Conservation (phyloP, 768 basidiomycete genomes). For the Tulasnella sp. region DNA sequence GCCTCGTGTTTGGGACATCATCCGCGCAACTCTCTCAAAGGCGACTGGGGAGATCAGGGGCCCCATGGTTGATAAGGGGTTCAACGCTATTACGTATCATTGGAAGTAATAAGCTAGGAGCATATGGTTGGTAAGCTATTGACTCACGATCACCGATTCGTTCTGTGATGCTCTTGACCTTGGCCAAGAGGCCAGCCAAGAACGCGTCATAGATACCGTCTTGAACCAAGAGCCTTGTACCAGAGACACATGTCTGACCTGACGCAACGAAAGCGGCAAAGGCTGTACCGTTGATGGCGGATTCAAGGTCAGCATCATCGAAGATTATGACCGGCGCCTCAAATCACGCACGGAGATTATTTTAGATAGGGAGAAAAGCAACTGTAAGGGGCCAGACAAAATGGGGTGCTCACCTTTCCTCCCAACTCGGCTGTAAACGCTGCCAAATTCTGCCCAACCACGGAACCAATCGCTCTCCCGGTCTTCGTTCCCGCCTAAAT, state of each 20-base stretch:
- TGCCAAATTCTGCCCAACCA: constrained; percentile 64
- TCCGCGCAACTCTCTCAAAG: constrained; percentile 49
- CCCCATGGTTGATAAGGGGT: constrained; percentile 66
- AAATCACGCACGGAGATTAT: neutral
- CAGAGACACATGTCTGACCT: constrained; percentile 86
- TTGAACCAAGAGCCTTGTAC: constrained; percentile 71
- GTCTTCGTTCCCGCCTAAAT: constrained; percentile 64
- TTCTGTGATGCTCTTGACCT: constrained; percentile 47
- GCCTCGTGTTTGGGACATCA: constrained; percentile 32
- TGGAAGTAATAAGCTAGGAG: neutral
- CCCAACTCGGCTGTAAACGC: constrained; percentile 76
- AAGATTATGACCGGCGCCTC: constrained; percentile 76
- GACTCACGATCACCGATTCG: constrained; percentile 67
- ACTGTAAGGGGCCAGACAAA: neutral
- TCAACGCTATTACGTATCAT: constrained; percentile 40
- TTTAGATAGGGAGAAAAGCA: neutral
- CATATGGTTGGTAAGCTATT: constrained; percentile 18
- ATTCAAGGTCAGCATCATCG: constrained; percentile 57
- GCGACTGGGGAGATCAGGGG: constrained; percentile 59
- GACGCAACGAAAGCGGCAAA: constrained; percentile 81
- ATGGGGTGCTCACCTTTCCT: constrained; percentile 56
- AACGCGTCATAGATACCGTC: constrained; percentile 57
- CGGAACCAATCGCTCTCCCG: constrained; percentile 59
- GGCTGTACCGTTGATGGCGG: constrained; percentile 72
- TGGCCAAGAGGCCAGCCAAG: constrained; percentile 48